Base-by-base conservation (phyloP, 306 rosid genomes). In the Lablab purpureus region DNA sequence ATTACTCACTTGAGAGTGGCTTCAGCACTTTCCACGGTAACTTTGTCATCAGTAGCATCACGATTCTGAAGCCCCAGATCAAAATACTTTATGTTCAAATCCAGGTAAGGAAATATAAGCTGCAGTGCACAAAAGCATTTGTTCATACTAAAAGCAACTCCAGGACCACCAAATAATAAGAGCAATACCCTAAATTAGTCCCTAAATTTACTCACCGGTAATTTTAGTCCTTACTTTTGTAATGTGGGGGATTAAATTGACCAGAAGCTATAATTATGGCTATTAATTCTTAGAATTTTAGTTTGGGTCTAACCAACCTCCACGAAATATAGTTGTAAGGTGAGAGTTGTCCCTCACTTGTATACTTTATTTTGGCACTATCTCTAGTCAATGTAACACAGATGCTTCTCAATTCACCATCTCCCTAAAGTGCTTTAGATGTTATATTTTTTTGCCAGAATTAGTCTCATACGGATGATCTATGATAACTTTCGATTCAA, bases 1-100 rank as follows among this genome's bases (percentile, higher is more conserved):
- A 64, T 15, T 15, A 87, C 98, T 87, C 30, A 93, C 97, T 90
- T 91, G 51, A 93, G 92, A 83, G 99, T 46, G 41, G 98, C 99
- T 85, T 91, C 96, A 14, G 97, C 98, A 70, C 98, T 91, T 81
- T 95, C 99, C 6, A 90, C 87, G 0, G 99, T 95, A 79, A 95
- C 96, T 82, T 80, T 89, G 81, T 93, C 99, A 60, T 80, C 93
- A 2, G 99, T 95, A 4, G 97, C 98, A 40, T 93, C 94, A 0
- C 98, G 94, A 84, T 95, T 93, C 84, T 75, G 82, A 85, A 95
- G 73, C 75, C 99, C 97, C 87, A 93, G 85, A 80, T 93, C 98
- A 80, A 84, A 95, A 84, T 95, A 95, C 86, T 95, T 95, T 67
- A 93, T 87, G 84, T 93, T 76, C 81, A 95, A 93, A 84, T 95